Evolutionary conservation across 2,329 filamentous ascomycete species (phyloP).

Genomic region (Bipolaris zeicola): DNA sequence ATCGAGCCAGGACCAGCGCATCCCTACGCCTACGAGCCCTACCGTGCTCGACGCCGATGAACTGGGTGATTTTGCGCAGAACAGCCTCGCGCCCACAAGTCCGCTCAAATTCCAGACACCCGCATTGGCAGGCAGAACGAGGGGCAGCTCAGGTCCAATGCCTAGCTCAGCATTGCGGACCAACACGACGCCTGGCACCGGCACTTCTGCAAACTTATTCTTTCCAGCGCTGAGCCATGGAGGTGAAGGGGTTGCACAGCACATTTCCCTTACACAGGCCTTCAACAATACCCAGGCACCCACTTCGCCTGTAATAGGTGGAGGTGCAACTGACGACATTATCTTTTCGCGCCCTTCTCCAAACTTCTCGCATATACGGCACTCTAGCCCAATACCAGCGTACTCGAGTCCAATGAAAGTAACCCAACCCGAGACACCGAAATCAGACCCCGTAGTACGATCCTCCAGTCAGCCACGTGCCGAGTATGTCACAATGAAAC

Average conservation of each 20-base stretch:
- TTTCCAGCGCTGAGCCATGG: conserved; percentile 42
- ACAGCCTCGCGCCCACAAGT: conserved; percentile 33
- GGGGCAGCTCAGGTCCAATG: conserved; percentile 47
- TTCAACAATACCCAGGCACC: conserved; percentile 54
- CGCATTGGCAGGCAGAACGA: conserved; percentile 48
- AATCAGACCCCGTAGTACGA: conserved; percentile 30
- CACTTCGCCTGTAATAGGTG: conserved; percentile 51
- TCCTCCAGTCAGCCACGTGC: conserved; percentile 51
- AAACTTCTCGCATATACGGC: conserved; percentile 44
- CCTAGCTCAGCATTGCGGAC: conserved; percentile 48
- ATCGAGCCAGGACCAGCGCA: conserved; percentile 37
- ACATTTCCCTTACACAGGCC: conserved; percentile 53
- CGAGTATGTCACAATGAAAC: conserved; percentile 52
- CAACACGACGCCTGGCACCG: conserved; percentile 51
- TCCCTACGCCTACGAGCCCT: conserved; percentile 37
- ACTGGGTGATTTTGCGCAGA: conserved; percentile 22
- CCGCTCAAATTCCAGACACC: conserved; percentile 52
- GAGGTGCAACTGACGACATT: conserved; percentile 49
- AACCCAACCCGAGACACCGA: conserved; percentile 22
- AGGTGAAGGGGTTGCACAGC: conserved; percentile 25
- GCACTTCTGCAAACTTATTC: conserved; percentile 38
- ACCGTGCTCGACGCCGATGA: conserved; percentile 37
- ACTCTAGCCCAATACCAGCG: conserved; percentile 45
- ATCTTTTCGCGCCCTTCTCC: conserved; percentile 54
- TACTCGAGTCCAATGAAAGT: conserved; percentile 50